Base-by-base conservation (phyloP, 495 filamentous ascomycete species). In the Trichoderma erinaceum region DNA sequence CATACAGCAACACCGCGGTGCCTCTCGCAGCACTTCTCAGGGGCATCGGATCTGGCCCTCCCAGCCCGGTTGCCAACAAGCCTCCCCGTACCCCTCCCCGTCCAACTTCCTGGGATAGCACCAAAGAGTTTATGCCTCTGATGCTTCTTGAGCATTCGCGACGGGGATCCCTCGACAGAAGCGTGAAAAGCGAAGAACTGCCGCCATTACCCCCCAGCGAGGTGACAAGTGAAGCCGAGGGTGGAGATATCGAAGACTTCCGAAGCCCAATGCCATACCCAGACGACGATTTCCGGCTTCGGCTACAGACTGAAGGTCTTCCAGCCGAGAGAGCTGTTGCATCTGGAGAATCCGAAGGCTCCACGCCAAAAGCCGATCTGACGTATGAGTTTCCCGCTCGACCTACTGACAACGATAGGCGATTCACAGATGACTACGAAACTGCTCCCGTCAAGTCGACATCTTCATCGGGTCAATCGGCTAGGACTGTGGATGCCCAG, bases 31-130 rank as follows among this genome's bases (percentile, higher is more conserved):
- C 79, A 67, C 83, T 86, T 52, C 75, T 78, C 7, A 71, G 83
- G 23, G 78, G 78, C 16, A 77, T 80, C 27, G 76, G 75, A 65
- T 81, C 79, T 66, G 76, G 72, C 3, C 81, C 81, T 11, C 78
- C 77, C 8, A 82, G 80, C 23, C 78, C 84, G 0, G 72, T 72
- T 18, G 66, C 73, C 41, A 71, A 70, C 41, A 76, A 74, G 68
- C 68, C 72, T 12, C 80, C 80, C 21, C 79, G 80, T 32, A 46
- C 44, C 15, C 21, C 56, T 4, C 27, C 76, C 23, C 75, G 83
- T 0, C 84, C 84, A 0, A 84, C 71, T 18, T 82, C 79, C 11
- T 85, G 83, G 83, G 83, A 84, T 56, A 78, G 72, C 64, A 73
- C 75, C 16, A 79, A 78, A 50, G 81, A 81, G 68, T 80, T 81